These are phyloP conservation scores for Cetradonia linearis DNA, from an alignment of 495 filamentous ascomycete species.

Conservation along the genomic window DNA sequence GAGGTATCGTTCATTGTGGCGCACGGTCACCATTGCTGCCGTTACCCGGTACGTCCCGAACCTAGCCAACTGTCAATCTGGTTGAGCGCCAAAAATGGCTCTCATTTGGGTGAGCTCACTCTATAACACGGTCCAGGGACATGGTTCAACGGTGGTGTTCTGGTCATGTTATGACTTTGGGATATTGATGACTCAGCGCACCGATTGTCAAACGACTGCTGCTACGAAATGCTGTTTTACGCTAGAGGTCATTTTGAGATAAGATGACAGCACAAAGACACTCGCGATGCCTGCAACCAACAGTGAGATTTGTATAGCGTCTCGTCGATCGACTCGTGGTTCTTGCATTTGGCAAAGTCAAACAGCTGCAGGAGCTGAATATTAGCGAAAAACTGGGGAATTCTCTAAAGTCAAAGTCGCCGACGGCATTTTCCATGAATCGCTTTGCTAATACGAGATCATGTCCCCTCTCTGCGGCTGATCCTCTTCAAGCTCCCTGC, in stretches of 20 bases:
- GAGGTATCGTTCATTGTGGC: neutral
- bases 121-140: neutral
- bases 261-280: neutral
- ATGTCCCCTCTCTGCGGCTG: neutral
- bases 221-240: neutral
- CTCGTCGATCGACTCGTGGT: neutral
- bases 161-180: neutral
- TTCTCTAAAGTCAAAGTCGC: neutral
- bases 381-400: neutral
- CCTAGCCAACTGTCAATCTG: neutral
- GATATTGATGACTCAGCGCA: neutral
- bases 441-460: neutral
- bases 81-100: neutral
- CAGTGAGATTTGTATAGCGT: neutral
- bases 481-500: neutral
- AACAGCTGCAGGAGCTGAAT: neutral
- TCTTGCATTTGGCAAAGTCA: neutral
- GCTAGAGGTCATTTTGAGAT: neutral
- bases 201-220: neutral
- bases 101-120: neutral
- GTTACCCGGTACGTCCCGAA: neutral
- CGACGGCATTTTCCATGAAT: neutral
- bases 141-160: neutral
- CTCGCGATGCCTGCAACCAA: neutral
- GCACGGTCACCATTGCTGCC: neutral